phyloP scores from a whole-genome alignment of 805 yeast genomes.

The Pichia nanzhaoensis region DNA sequence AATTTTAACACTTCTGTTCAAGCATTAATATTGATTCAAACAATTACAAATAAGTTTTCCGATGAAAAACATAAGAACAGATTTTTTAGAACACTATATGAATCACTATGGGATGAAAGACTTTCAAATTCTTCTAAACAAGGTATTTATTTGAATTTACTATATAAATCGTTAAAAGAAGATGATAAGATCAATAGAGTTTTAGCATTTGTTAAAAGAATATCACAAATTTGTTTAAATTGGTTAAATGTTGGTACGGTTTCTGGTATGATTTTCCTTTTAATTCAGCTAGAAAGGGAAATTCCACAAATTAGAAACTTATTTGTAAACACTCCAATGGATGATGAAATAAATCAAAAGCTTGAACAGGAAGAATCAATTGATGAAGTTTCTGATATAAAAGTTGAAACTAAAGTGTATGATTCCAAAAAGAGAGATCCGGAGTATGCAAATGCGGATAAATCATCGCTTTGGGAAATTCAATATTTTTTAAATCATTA shows the following conservation, averaged over 20 bases:
- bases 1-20: slow-evolving; percentile 93
- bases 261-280: slow-evolving; percentile 71
- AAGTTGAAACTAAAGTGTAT: slow-evolving; percentile 34
- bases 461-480: slow-evolving; percentile 83
- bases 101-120: slow-evolving; percentile 79
- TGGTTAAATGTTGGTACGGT: slow-evolving; percentile 88
- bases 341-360: slow-evolving; percentile 42
- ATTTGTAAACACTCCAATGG: slow-evolving; percentile 46
- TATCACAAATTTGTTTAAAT: slow-evolving; percentile 73
- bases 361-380: slow-evolving; percentile 33
- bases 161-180: slow-evolving; percentile 74
- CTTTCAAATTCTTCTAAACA: slow-evolving; percentile 84
- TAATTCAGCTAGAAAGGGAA: slow-evolving; percentile 59
- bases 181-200: slow-evolving; percentile 63
- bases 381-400: slow-evolving; percentile 26
- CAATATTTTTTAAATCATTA: slow-evolving; percentile 67
- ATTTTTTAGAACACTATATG: slow-evolving; percentile 83
- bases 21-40: slow-evolving; percentile 80
- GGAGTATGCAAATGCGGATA: slow-evolving; percentile 77
- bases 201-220: slow-evolving; percentile 84
- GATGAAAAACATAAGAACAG: slow-evolving; percentile 41
- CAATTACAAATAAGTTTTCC: slow-evolving; percentile 56
- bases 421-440: slow-evolving; percentile 93
- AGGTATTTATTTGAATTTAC: slow-evolving; percentile 79
- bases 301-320: slow-evolving; percentile 64